phyloP scores from a whole-genome alignment of 2,329 filamentous ascomycete genomes.

The Nothophoma quercina region DNA sequence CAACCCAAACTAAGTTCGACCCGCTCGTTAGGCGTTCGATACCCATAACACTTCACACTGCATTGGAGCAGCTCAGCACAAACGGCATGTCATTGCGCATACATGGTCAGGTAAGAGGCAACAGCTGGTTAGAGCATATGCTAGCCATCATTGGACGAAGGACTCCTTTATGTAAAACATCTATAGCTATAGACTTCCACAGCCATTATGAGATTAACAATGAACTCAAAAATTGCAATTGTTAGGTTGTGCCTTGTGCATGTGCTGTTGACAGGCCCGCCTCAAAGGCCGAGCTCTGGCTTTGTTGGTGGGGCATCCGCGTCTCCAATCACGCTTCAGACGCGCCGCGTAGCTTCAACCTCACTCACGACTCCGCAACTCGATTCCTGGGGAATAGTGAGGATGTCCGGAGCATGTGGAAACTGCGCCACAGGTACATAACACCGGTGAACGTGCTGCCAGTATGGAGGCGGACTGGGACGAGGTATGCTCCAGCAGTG shows the following conservation, averaged over 20 bases:
- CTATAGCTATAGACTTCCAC: background rate
- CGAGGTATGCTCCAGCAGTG: slow-evolving; percentile 49
- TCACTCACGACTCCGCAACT: slow-evolving; percentile 26
- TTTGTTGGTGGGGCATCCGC: slow-evolving; percentile 10
- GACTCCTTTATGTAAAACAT: background rate
- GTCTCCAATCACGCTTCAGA: slow-evolving; percentile 21
- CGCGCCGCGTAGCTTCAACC: slow-evolving; percentile 33
- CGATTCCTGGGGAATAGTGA: slow-evolving; percentile 28
- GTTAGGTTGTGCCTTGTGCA: background rate
- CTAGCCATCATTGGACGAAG: background rate
- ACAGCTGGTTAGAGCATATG: background rate
- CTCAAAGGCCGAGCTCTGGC: slow-evolving; percentile 12
- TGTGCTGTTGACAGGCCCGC: background rate
- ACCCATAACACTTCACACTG: slow-evolving; percentile 24
- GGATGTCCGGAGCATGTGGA: slow-evolving; percentile 39
- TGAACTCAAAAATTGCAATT: background rate
- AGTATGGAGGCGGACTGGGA: slow-evolving; percentile 63
- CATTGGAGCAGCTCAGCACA: background rate
- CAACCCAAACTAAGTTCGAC: slow-evolving; percentile 28
- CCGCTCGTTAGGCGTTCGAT: slow-evolving; percentile 37
- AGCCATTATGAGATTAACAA: background rate
- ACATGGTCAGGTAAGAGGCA: background rate
- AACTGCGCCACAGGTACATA: slow-evolving; percentile 19
- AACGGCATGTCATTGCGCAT: background rate
- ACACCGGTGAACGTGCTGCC: slow-evolving; percentile 33